Evolutionary conservation across 1,284 basidiomycete genomes (phyloP).

Genomic region (Pseudozyma sp.): DNA sequence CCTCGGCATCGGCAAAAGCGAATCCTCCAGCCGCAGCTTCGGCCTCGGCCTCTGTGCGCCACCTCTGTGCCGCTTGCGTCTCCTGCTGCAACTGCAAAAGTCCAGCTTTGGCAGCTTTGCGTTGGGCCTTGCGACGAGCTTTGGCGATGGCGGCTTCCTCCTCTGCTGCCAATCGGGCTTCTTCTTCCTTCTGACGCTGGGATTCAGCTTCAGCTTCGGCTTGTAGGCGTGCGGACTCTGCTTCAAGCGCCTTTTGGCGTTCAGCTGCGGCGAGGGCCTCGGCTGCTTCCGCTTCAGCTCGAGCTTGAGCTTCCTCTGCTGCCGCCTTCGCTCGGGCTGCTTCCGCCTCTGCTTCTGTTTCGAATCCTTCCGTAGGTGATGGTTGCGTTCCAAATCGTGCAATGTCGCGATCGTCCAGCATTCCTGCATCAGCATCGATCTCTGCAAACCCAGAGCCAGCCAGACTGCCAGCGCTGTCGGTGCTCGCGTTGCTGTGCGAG

Average conservation of each 20-base stretch:
- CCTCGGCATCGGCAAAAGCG: constrained; percentile 31
- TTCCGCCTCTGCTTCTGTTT: constrained; percentile 8
- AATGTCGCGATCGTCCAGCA: constrained; percentile 53
- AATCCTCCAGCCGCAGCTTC: constrained; percentile 61
- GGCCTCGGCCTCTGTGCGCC: constrained; percentile 57
- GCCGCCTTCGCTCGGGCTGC: neutral
- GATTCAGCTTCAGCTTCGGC: constrained; percentile 45
- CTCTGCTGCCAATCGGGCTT: constrained; percentile 45
- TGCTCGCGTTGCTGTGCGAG: constrained; percentile 36
- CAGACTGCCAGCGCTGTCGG: constrained; percentile 32
- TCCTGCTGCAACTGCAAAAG: constrained; percentile 45
- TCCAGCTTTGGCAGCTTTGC: constrained; percentile 57
- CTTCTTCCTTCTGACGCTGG: constrained; percentile 36
- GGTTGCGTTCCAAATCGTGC: constrained; percentile 27
- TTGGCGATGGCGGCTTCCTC: constrained; percentile 62
- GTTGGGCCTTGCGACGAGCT: constrained; percentile 51
- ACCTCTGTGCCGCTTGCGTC: constrained; percentile 27
- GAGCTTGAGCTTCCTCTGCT: constrained; percentile 4
- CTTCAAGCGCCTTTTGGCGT: constrained; percentile 22
- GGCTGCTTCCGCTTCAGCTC: constrained; percentile 9
- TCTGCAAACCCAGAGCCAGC: constrained; percentile 30
- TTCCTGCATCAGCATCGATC: constrained; percentile 55
- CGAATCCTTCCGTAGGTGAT: neutral
- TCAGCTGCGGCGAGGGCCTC: constrained; percentile 10
- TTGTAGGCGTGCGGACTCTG: constrained; percentile 20